Conservation (phyloP, 352 stramenopile genomes). For the Globisporangium uncinulatum region DNA sequence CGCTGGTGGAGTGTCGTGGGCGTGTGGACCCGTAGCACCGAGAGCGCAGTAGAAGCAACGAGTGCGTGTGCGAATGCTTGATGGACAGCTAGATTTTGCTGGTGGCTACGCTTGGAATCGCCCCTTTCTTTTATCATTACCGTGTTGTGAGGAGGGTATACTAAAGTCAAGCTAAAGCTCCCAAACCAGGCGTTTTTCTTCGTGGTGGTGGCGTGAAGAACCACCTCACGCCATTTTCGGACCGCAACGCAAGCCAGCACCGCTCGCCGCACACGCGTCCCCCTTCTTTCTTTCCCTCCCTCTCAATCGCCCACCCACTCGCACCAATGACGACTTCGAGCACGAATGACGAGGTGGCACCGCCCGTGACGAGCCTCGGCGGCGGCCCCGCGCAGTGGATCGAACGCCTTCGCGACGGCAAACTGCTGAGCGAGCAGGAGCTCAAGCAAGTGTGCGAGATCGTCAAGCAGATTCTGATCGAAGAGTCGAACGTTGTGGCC, state of each 20-base stretch:
- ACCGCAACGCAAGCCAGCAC: background rate
- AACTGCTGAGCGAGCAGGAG: constrained; percentile 82
- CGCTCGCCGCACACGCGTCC: background rate
- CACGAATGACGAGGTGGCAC: constrained; percentile 44
- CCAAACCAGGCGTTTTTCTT: no score
- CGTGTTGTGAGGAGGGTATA: no score
- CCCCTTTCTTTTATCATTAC: no score
- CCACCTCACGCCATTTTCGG: background rate
- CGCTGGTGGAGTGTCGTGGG: no score
- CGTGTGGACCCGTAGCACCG: no score
- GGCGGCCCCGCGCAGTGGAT: constrained; percentile 84
- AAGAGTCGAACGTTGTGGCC: constrained; percentile 89
- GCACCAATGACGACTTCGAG: constrained; percentile 38
- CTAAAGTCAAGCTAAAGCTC: no score
- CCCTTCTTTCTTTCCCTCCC: background rate
- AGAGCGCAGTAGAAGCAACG: no score
- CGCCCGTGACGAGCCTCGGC: constrained; percentile 43
- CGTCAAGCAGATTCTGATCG: constrained; percentile 88
- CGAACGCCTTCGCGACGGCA: constrained; percentile 67
- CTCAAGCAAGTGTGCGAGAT: constrained; percentile 88
- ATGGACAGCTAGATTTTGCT: no score
- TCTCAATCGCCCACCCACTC: background rate
- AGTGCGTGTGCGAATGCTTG: no score
- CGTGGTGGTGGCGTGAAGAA: background rate
- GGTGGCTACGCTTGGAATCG: no score